Evolutionary conservation across 306 rosid genomes (phyloP), one percentile per base, ranked within the genome.

Genomic region (Quercus suber): DNA sequence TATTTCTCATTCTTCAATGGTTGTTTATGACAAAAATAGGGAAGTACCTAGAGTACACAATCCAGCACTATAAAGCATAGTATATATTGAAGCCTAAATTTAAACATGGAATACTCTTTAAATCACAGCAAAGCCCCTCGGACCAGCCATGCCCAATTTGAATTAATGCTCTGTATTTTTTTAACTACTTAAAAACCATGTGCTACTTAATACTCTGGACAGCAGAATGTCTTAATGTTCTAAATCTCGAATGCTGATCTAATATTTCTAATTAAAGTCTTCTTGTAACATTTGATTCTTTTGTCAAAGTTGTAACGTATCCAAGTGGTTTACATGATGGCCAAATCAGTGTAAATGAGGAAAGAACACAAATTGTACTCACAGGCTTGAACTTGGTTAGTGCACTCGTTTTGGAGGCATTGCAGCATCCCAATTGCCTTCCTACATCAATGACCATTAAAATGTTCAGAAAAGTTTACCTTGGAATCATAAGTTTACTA

Each of bases 391-490:
- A 56, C 23, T 69, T 84, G 49, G 43, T 41, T 81, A 51, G 53
- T 31, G 73, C 88, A 84, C 53, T 69, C 13, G 27, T 56, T 64
- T 35, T 69, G 79, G 65, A 84, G 85, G 80, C 88, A 84, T 51
- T 57, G 41, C 78, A 80, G 19, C 73, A 76, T n/a, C 17, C 51
- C 88, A 35, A 18, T 55, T 51, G 73, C 81, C 53, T 58, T 75
- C 45, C 88, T 81, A 73, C 1, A 10, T 57, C 56, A n/a, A 69
- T 67, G 65, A 71, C 43, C 59, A 31, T 37, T 61, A 31, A 69
- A 60, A 76, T 28, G 51, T 35, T 59, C 4, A 65, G 51, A 64
- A 68, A n/a, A 13, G 0, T 23, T 53, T 33, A 19, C 72, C 30
- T 13, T 25, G 5, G 37, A 27, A 61, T 61, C 51, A 33, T 67